Conservation (phyloP, 2,329 filamentous ascomycete species). For the Phyllosticta citrichinensis region DNA sequence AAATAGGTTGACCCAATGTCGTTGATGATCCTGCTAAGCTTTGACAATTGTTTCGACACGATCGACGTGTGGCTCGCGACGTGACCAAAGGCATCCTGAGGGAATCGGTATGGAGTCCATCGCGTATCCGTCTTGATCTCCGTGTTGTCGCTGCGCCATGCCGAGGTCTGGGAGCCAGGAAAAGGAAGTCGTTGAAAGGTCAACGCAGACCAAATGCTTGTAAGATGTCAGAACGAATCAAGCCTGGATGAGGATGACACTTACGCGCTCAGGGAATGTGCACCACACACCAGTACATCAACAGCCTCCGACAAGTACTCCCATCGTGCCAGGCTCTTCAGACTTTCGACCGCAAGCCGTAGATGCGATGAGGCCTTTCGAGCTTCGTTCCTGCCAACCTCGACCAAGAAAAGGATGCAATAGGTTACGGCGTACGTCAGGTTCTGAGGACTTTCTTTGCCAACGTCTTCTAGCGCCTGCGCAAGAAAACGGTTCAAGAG, state of each 20-base stretch:
- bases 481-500: constrained; percentile 16
- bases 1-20: constrained; percentile 17
- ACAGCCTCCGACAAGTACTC: constrained; percentile 11
- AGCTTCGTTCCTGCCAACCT: constrained; percentile 16
- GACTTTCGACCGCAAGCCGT: constrained; percentile 14
- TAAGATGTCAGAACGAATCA: background rate
- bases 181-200: constrained; percentile 14
- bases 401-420: constrained; percentile 20
- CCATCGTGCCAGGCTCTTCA: constrained; percentile 3
- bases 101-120: constrained; percentile 19
- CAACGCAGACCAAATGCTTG: constrained; percentile 14
- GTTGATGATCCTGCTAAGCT: constrained; percentile 15
- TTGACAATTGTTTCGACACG: constrained; percentile 15
- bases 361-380: constrained; percentile 18
- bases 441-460: constrained; percentile 11
- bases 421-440: constrained; percentile 17
- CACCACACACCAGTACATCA: constrained; percentile 13
- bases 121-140: constrained; percentile 10
- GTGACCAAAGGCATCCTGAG: constrained; percentile 13
- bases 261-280: constrained; percentile 14
- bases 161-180: background rate
- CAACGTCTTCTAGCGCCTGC: constrained; percentile 13
- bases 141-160: constrained; percentile 4
- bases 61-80: constrained; percentile 16
- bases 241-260: background rate